Conservation (phyloP, 352 stramenopile species). For the Aphanomyces astaci region DNA sequence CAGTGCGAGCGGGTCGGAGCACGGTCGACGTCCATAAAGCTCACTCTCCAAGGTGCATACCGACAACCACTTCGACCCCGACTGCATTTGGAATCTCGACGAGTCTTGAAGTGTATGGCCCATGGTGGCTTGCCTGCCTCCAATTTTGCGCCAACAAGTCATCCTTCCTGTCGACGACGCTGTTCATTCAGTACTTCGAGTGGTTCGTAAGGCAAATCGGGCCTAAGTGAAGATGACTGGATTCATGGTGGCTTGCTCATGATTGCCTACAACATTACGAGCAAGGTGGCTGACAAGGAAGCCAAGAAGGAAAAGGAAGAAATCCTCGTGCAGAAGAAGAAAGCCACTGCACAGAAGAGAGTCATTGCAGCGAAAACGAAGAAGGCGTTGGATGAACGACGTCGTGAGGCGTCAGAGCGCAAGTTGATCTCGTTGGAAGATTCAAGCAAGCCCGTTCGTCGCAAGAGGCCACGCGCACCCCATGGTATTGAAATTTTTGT, state of each 20-base stretch:
- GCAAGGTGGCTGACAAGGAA: no score
- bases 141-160: not conserved
- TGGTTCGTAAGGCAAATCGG: not conserved
- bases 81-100: slow-evolving; percentile 4
- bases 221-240: not conserved
- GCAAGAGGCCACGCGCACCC: not conserved
- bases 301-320: no score
- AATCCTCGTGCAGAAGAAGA: no score
- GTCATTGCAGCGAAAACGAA: not conserved
- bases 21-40: not conserved
- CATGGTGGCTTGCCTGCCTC: not conserved
- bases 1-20: no score
- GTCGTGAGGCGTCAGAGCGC: not conserved
- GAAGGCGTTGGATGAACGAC: not conserved
- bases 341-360: not conserved
- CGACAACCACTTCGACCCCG: not conserved
- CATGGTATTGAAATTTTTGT: not conserved
- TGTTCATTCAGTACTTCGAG: slow-evolving; percentile 1
- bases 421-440: slow-evolving; percentile 1
- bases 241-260: not conserved
- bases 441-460: no score
- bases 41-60: not conserved
- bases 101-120: not conserved
- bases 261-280: not conserved
- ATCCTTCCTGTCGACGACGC: not conserved